Conservation (phyloP, 1,139 yeast genomes). For the Sugiyamaella sp. region DNA sequence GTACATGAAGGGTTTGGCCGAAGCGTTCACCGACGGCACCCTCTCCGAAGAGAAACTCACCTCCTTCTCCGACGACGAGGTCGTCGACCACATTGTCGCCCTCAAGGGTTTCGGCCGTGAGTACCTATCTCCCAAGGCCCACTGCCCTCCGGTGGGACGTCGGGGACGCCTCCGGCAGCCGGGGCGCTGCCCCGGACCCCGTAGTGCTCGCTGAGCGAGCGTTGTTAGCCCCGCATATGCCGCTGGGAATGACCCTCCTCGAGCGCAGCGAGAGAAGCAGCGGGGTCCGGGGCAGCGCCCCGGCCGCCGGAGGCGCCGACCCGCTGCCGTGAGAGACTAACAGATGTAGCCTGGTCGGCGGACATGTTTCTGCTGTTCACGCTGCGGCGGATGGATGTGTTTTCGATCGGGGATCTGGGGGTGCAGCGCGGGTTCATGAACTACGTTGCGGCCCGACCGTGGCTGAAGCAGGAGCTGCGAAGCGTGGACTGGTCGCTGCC, state of each 20-base stretch:
- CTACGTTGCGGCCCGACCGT: constrained; percentile 62
- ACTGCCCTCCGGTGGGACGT: too few species aligned
- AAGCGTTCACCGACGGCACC: constrained; percentile 53
- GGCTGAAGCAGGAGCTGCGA: constrained; percentile 50
- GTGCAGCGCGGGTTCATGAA: constrained; percentile 77
- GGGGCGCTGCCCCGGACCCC: not conserved
- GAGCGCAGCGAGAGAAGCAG: not conserved
- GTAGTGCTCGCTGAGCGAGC: not conserved
- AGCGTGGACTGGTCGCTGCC: constrained; percentile 37
- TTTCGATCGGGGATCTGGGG: constrained; percentile 81
- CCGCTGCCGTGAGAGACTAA: constrained; percentile 2
- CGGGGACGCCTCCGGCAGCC: not conserved
- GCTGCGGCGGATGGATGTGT: constrained; percentile 64
- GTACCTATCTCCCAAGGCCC: too few species aligned
- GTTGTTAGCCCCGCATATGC: too few species aligned
- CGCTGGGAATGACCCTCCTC: too few species aligned
- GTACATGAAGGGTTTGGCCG: constrained; percentile 64
- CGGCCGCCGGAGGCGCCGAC: not conserved
- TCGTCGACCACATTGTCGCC: constrained; percentile 57
- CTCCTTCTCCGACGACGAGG: constrained; percentile 47
- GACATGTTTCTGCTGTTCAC: constrained; percentile 83
- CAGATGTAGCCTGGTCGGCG: constrained; percentile 67
- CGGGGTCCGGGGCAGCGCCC: constrained; percentile 2
- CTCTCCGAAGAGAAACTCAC: constrained; percentile 50
- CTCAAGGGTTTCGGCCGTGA: constrained; percentile 74